These are phyloP conservation scores for Kluyveromyces aestuarii DNA, from an alignment of 805 yeast genomes.

Conservation along the genomic window DNA sequence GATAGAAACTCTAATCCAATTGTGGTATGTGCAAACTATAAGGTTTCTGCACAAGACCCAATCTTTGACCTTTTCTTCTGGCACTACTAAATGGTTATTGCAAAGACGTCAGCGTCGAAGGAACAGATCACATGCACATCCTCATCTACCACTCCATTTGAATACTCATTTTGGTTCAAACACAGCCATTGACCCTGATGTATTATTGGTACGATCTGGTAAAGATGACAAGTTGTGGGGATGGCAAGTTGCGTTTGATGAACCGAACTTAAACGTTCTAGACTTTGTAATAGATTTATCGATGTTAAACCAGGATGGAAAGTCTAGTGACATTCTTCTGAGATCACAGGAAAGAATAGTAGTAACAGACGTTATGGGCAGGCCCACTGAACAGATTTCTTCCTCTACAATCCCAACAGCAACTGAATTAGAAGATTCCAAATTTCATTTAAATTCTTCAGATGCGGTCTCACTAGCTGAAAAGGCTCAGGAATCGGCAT, in stretches of 20 bases:
- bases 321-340: neutral
- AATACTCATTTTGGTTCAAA: neutral
- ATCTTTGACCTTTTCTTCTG: constrained; percentile 21
- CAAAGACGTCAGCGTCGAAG: neutral
- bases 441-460: neutral
- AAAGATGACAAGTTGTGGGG: constrained; percentile 10
- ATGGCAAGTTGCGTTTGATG: constrained; percentile 28
- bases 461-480: neutral
- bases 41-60: constrained; percentile 17
- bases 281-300: constrained; percentile 20
- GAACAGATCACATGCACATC: neutral
- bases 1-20: constrained; percentile 14
- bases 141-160: neutral
- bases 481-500: neutral
- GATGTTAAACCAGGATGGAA: constrained; percentile 10
- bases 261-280: constrained; percentile 23
- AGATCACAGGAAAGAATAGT: neutral
- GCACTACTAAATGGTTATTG: constrained; percentile 15
- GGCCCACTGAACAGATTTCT: neutral
- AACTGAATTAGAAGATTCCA: neutral
- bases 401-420: neutral
- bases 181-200: constrained; percentile 15
- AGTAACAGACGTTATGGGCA: constrained; percentile 1
- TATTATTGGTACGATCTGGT: constrained; percentile 20
- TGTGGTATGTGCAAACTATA: constrained; percentile 21